Conservation (phyloP, 306 rosid species). For the Canavalia gladiata region DNA sequence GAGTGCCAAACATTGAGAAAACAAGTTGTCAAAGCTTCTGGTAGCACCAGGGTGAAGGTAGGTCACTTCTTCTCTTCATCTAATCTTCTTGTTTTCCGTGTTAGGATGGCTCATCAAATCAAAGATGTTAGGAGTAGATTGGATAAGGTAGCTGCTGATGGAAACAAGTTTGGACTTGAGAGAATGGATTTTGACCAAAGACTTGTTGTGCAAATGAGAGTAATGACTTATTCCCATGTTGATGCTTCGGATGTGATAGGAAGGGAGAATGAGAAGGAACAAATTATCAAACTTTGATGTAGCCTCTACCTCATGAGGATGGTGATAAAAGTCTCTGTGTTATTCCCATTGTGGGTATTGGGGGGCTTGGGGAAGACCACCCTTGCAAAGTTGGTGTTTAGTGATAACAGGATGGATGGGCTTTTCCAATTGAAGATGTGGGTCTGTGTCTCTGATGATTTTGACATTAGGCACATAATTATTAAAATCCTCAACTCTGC, state of each 20-base stretch:
- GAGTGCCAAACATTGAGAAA: neutral
- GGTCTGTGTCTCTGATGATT: conserved; percentile 45
- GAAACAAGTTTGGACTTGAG: conserved; percentile 20
- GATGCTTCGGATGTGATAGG: conserved; percentile 51
- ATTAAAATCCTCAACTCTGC: conserved; percentile 39
- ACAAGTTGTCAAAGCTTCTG: neutral
- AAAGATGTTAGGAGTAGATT: conserved; percentile 19
- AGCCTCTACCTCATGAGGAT: neutral
- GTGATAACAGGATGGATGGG: conserved; percentile 15
- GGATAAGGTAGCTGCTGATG: conserved; percentile 30
- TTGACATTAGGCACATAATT: conserved; percentile 20
- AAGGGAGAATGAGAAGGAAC: conserved; percentile 43
- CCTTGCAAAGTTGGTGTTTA: conserved; percentile 43
- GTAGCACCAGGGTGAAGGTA: conserved; percentile 20
- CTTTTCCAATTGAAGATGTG: conserved; percentile 42
- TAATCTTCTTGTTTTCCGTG: conserved; percentile 25
- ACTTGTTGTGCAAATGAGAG: conserved; percentile 6
- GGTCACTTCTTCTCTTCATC: conserved; percentile 24
- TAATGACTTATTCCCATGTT: conserved; percentile 41
- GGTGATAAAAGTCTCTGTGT: conserved; percentile 12
- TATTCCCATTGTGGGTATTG: conserved; percentile 48
- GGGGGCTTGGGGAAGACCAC: conserved; percentile 53
- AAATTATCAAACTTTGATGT: conserved; percentile 32
- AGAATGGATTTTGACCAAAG: neutral
- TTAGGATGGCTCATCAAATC: conserved; percentile 26